A percentile compares a stretch with the other conserved stretches of the same genome.
phyloP scores from a whole-genome alignment of 2,329 filamentous ascomycete species.

The Calonectria naviculata region DNA sequence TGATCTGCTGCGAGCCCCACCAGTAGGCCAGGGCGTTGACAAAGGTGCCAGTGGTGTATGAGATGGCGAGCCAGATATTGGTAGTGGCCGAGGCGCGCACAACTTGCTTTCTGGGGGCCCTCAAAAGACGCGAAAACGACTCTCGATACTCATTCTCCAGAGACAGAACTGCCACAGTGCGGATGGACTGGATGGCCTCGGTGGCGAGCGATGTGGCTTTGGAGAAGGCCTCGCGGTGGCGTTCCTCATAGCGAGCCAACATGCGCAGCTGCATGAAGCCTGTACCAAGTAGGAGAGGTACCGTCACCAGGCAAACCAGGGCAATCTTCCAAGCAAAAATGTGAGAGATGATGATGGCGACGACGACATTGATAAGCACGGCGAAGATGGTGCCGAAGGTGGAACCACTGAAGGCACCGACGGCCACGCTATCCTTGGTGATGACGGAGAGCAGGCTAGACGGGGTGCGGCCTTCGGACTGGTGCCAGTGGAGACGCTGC shows the following conservation, averaged over 20 bases:
- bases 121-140: slow-evolving; percentile 63
- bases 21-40: slow-evolving; percentile 82
- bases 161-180: slow-evolving; percentile 50
- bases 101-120: slow-evolving; percentile 64
- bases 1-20: slow-evolving; percentile 80
- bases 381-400: slow-evolving; percentile 77
- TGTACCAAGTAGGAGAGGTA: slow-evolving; percentile 75
- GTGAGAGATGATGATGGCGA: slow-evolving; percentile 74
- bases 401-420: slow-evolving; percentile 76
- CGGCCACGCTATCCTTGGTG: slow-evolving; percentile 73
- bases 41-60: slow-evolving; percentile 70
- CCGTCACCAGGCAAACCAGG: slow-evolving; percentile 74
- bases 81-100: slow-evolving; percentile 58
- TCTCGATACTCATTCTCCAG: slow-evolving; percentile 62
- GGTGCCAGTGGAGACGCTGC: slow-evolving; percentile 76
- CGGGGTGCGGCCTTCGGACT: slow-evolving; percentile 70
- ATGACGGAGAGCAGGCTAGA: slow-evolving; percentile 74
- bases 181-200: slow-evolving; percentile 31
- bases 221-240: slow-evolving; percentile 72
- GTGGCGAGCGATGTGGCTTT: slow-evolving; percentile 32
- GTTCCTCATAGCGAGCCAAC: slow-evolving; percentile 70
- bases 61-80: slow-evolving; percentile 70
- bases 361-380: slow-evolving; percentile 73
- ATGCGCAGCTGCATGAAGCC: slow-evolving; percentile 76
- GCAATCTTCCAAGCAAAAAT: slow-evolving; percentile 82